phyloP scores from a whole-genome alignment of 495 filamentous ascomycete genomes.

The Rostrohypoxylon terebratum region DNA sequence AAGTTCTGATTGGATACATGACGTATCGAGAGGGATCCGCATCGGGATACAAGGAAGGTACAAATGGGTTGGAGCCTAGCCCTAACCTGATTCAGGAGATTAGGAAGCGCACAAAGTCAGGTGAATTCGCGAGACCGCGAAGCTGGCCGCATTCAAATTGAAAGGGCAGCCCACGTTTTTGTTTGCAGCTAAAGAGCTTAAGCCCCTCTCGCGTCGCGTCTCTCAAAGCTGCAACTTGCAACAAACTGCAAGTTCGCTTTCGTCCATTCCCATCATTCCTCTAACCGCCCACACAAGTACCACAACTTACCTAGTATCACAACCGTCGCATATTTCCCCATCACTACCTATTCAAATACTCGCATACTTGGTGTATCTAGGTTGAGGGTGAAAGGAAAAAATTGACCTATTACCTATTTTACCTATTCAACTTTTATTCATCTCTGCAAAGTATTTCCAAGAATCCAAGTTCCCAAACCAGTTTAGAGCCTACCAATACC shows the following conservation, averaged over 20 bases:
- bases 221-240: not conserved
- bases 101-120: conserved; percentile 29
- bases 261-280: conserved; percentile 28
- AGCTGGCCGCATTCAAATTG: conserved; percentile 34
- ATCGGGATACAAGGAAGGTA: not conserved
- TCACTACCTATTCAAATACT: not conserved
- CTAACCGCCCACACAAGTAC: conserved; percentile 25
- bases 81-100: conserved; percentile 20
- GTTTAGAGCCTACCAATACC: not conserved
- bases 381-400: not conserved
- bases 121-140: conserved; percentile 41
- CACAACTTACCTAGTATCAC: conserved; percentile 32
- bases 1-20: conserved; percentile 14
- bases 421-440: not conserved
- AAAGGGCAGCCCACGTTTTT: conserved; percentile 29
- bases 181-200: conserved; percentile 18
- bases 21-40: conserved; percentile 8
- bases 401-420: not conserved
- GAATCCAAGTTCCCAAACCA: not conserved
- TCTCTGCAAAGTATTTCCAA: no score
- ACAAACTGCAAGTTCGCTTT: no score
- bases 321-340: conserved; percentile 19
- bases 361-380: not conserved
- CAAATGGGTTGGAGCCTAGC: conserved; percentile 30
- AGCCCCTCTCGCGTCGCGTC: conserved; percentile 46